Conservation (phyloP, 805 yeast genomes). For the Yamadazyma insecticola region DNA sequence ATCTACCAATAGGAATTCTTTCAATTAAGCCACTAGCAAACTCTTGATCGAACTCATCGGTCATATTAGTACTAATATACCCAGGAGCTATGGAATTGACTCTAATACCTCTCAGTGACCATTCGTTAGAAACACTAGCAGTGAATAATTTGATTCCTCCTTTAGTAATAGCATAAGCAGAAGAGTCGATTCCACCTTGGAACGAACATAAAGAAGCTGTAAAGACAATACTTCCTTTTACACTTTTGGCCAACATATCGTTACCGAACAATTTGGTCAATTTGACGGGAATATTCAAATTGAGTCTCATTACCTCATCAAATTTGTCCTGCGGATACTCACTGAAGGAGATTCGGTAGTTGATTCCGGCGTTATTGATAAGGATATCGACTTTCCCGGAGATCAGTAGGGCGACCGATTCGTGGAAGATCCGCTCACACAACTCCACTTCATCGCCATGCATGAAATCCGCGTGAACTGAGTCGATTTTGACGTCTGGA, state of each 20-base stretch:
- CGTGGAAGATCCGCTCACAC: constrained; percentile 21
- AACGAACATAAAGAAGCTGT: constrained; percentile 39
- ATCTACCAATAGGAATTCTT: constrained; percentile 29
- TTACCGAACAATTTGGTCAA: constrained; percentile 34
- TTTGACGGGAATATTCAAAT: constrained; percentile 11
- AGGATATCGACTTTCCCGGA: constrained; percentile 33
- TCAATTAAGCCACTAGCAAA: constrained; percentile 23
- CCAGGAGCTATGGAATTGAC: constrained; percentile 39
- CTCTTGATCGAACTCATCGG: constrained; percentile 15
- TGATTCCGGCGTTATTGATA: constrained; percentile 42
- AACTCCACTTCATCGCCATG: constrained; percentile 21
- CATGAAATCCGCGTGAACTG: constrained; percentile 18
- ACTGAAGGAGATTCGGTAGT: constrained; percentile 24
- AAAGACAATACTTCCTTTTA: constrained; percentile 37
- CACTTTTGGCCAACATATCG: constrained; percentile 26
- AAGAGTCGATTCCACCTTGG: constrained; percentile 32
- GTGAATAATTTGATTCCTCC: constrained; percentile 34
- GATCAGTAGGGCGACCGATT: constrained; percentile 23
- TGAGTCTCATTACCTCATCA: constrained; percentile 6
- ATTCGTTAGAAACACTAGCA: constrained; percentile 33
- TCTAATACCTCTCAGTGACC: constrained; percentile 30
- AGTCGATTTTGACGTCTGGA: constrained; percentile 18
- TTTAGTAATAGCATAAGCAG: constrained; percentile 30
- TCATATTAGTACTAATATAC: constrained; percentile 35
- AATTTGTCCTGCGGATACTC: constrained; percentile 35